Base-by-base conservation (phyloP, 2,329 filamentous ascomycete species). In the Botrytis squamosa region DNA sequence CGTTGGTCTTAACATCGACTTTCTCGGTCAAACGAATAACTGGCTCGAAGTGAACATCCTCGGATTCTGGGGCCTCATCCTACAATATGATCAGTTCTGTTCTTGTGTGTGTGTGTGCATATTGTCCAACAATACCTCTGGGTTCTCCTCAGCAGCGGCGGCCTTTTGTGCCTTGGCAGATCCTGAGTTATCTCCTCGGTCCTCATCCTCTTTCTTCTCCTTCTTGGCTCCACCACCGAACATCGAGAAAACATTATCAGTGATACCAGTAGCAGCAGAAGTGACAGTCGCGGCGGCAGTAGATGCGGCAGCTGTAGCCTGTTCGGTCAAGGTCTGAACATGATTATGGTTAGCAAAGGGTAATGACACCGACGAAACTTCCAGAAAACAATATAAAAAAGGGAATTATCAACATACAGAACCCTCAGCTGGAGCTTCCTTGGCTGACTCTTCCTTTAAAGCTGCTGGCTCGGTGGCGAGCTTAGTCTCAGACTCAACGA, bases 201-300 rank as follows among this genome's bases (percentile, higher is more conserved):
- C 94, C 81, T 93, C 93, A 46, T 92, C 86, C 77, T 91, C 90
- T 88, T 96, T 97, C 88, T 94, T 95, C 86, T 96, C 93, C 88
- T 97, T 98, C 90, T 97, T 97, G 75, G 93, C 93, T 76, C 96
- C 96, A 77, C 96, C 96, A 80, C 96, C 96, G 82, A 99, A 99
- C 96, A 99, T 98, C 84, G 93, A 95, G 87, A 98, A 98, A 77
- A 98, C 93, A 79, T 89, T 87, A 14, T 89, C 89, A 29, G 82
- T 81, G 49, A 85, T 84, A 75, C 83, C 83, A 64, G 80, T 79
- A 70, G 82, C 80, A 67, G 83, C 82, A 73, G 82, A 71, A 60
- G 82, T 82, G 36, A 84, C 84, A 75, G 84, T 83, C 60, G 80
- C 79, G 69, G 82, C 80, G 75, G 83, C 82, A 70, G 83, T 79